Evolutionary conservation across 805 yeast species (phyloP), one percentile per base, ranked within the genome.

Genomic region (Torulaspora franciscae): DNA sequence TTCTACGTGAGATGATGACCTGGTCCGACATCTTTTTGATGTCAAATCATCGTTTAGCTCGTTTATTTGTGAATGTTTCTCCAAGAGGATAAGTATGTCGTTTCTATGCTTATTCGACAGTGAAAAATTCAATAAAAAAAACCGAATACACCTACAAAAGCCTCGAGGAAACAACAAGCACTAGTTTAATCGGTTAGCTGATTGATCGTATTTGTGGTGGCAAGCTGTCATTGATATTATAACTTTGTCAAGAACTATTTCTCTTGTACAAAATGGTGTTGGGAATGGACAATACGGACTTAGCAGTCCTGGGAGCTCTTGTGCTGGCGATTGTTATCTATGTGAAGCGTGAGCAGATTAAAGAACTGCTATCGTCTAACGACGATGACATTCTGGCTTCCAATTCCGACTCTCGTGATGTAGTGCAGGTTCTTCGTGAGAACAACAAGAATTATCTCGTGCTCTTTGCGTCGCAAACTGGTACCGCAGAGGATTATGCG

Each of bases 401-500:
- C 3, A 47, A 66, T 2, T 70, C 73, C 7, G 68, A 68, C 14
- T 71, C 80, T 11, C 71, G 88, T 59, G 81, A 81, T 61, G 66
- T 85, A 36, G 70, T 75, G 7, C 78, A 77, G 46, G 77, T 76
- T 2, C 64, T 91, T 54, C 69, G 70, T 40, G 69, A 70, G 30
- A 80, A 81, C 57, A 74, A 77, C 49, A 90, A 91, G 68, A 83
- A 84, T 52, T 83, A 85, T 29, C 70, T 89, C 35, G 83, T 93
- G 3, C 76, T 93, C 49, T 93, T 76, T 63, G 98, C 96, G 13
- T 90, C 98, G 10, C 99, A 93, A 69, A 93, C 99, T 4, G 99
- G 99, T 52, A 93, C 99, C 13, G 96, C 98, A 35, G 99, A 93
- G 69, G 99, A 93, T 61, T 91, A 89, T 58, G 95, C 97, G 14